Base-by-base conservation (phyloP, 805 yeast genomes). In the Wickerhamiella galacta region DNA sequence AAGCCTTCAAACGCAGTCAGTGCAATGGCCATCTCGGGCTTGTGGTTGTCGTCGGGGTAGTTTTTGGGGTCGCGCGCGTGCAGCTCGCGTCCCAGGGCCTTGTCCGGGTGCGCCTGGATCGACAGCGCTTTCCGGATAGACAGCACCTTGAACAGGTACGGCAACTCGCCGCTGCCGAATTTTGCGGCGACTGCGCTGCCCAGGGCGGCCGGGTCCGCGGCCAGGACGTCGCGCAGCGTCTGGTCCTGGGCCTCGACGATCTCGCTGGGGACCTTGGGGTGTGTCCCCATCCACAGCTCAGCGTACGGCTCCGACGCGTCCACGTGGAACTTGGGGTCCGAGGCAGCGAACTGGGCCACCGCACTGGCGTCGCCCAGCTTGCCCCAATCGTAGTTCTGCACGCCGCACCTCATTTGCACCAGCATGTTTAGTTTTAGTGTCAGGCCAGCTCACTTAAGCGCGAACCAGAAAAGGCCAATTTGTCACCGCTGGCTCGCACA, bases 21-120 rank as follows among this genome's bases (percentile, higher is more conserved):
- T 6, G 98, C 98, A 50, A 90, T 72, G 32, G 98, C 96, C 98
- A 90, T 90, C 58, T 90, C 98, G n/a, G 98, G 98, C 63, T 90
- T 90, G 60, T 90, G 98, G 63, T 90, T 90, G 54, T 76, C 93
- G 60, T 90, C 98, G 3, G 96, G 96, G 55, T 90, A 90, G 60
- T 90, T 79, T 48, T 73, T 72, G 36, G 98, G 96, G 59, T 90
- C 96, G 19, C 64, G 58, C 12, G 67, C 66, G 50, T 78, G 93
- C 47, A 90, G 65, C 41, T 70, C 70, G 30, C 66, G 71, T 24
- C 78, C 98, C 37, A 90, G 64, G 10, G 64, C 54, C 61, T 90
- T 90, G 60, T 90, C 95, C 19, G 98, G 98, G 53, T 90, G 98
- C 15, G 98, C 96, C 61, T 90, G 98, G 54, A 90, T 87, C 14